Base-by-base conservation (phyloP, 176 grass and related monocot species). In the Calamus simplicifolius region DNA sequence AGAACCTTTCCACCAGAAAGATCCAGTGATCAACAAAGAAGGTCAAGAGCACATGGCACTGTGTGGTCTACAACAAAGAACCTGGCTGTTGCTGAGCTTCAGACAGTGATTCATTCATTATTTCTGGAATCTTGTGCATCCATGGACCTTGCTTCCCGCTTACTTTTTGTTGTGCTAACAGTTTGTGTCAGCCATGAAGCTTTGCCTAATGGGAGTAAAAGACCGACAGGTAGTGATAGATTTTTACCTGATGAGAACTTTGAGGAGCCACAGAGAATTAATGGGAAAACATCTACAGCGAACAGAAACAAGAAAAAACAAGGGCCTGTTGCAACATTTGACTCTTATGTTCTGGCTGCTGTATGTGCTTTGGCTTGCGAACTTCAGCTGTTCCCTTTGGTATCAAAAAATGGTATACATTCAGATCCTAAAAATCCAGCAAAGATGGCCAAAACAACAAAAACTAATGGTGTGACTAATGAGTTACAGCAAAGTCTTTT, bases 121-220 rank as follows among this genome's bases (percentile, higher is more conserved):
- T 98, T 89, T 76, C 66, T 98, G 52, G 94, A 98, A 77, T 98
- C 94, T 16, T 98, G 88, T 29, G 88, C 94, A 66, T 92, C 94
- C 30, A 92, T 86, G 84, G 85, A 93, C 51, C 88, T 98, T 59
- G 94, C 94, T 27, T 92, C 87, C 21, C 80, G 94, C 26, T 81
- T 98, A 53, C 64, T 98, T 29, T 98, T 98, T 83, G 88, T 98
- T 18, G 76, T 89, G 18, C 67, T 98, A 64, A 98, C 94, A 25
- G 85, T 98, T 65, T 98, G 78, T 16, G 88, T 98, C 52, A 92
- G 94, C 71, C 88, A 98, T 78, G 84, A 98, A 64, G 88, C 94
- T 61, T 83, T 89, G 85, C 94, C 94, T 5, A 85, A 82, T 57
- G 87, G 94, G 15, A 98, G 94, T 70, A 98, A 98, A 80, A 92